Conservation (phyloP, 1,139 yeast species). For the Magnusiomyces clavatus region DNA sequence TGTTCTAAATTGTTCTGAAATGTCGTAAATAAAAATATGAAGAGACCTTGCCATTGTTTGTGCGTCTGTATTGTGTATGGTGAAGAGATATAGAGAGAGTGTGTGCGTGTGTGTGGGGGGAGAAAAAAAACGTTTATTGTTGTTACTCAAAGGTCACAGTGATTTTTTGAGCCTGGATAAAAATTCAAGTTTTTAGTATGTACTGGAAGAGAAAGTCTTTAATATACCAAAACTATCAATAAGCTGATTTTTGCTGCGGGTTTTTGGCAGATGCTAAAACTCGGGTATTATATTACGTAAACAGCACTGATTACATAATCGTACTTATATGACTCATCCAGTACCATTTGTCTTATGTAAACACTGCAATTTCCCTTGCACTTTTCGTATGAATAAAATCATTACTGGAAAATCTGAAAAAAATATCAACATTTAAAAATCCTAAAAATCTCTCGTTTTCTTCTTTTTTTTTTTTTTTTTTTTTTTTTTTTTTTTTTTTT, state of each 20-base stretch:
- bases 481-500: not conserved
- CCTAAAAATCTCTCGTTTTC: not conserved
- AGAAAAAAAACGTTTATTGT: no score
- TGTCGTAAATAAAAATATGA: constrained; percentile 13
- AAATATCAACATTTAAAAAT: not conserved
- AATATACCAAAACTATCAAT: no score
- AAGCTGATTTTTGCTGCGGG: not conserved
- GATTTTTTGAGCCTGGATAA: no score
- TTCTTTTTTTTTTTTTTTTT: not conserved
- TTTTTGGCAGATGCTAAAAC: no score
- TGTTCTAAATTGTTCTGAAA: constrained; percentile 6
- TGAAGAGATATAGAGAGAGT: no score
- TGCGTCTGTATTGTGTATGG: no score
- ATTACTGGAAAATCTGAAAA: not conserved
- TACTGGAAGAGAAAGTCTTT: no score
- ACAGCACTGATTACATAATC: not conserved
- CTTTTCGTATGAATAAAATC: not conserved
- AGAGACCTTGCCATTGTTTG: not conserved
- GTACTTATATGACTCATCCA: not conserved
- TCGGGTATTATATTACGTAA: not conserved
- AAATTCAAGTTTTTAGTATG: no score
- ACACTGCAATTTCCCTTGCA: not conserved
- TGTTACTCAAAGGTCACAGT: no score
- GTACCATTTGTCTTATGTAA: no score
- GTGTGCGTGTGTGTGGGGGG: no score